These are phyloP conservation scores for Chaetomidium leptoderma DNA, from an alignment of 495 filamentous ascomycete genomes.

Conservation along the genomic window DNA sequence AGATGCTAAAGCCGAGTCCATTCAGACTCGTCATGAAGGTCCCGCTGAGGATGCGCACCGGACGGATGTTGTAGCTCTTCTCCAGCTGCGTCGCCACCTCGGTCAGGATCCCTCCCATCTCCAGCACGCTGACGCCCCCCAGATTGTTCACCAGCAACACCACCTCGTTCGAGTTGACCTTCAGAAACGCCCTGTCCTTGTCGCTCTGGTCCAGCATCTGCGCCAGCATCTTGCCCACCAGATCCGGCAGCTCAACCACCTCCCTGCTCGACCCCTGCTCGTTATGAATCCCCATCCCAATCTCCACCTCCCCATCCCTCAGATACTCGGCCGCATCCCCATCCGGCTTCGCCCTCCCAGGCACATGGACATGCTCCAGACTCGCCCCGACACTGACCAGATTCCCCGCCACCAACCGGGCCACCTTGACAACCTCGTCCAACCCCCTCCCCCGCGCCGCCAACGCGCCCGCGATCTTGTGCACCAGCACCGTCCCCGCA, in stretches of 20 bases:
- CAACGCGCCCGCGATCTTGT: conserved; percentile 84
- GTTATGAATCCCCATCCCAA: conserved; percentile 99
- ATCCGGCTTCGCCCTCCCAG: conserved; percentile 57
- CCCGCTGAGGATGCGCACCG: conserved; percentile 61
- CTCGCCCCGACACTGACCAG: conserved; percentile 82
- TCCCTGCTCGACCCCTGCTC: conserved; percentile 80
- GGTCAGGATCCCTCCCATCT: conserved; percentile 83
- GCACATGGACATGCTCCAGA: conserved; percentile 87
- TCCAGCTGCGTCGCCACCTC: conserved; percentile 79
- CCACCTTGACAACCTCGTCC: conserved; percentile 67
- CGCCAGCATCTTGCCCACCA: conserved; percentile 73
- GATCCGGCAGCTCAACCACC: conserved; percentile 57
- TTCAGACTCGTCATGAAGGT: conserved; percentile 87
- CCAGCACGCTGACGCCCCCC: conserved; percentile 83
- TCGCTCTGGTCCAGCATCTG: conserved; percentile 78
- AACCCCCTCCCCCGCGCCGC: conserved; percentile 63
- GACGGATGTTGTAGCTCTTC: conserved; percentile 63
- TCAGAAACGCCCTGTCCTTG: conserved; percentile 74
- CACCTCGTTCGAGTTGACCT: conserved; percentile 57
- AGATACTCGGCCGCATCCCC: conserved; percentile 54
- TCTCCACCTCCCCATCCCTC: conserved; percentile 70
- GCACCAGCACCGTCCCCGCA: conserved; percentile 81
- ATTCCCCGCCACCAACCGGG: conserved; percentile 67
- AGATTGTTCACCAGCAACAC: conserved; percentile 91
- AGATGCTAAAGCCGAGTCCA: conserved; percentile 86